A percentile compares a stretch with the other conserved stretches of the same genome.
These are phyloP conservation scores for Handroanthus guayacan DNA, from an alignment of 257 asterid genomes.

Conservation along the genomic window DNA sequence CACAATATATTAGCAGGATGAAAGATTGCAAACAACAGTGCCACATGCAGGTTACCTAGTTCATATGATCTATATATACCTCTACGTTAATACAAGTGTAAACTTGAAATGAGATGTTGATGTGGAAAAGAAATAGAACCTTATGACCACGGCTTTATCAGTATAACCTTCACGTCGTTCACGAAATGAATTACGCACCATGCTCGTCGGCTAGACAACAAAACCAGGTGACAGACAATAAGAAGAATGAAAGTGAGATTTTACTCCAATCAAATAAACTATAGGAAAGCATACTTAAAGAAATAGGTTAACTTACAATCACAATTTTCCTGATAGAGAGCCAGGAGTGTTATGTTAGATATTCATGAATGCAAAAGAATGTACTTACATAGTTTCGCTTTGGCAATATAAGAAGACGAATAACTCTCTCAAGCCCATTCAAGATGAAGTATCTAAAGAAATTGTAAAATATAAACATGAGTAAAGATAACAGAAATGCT, in stretches of 20 bases:
- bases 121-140: slow-evolving; percentile 52
- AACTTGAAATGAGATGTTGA: slow-evolving; percentile 7
- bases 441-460: slow-evolving; percentile 80
- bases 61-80: slow-evolving; percentile 17
- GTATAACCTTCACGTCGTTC: slow-evolving; percentile 90
- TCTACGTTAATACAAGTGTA: slow-evolving; percentile 19
- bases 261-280: neutral
- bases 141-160: slow-evolving; percentile 92
- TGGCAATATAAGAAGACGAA: slow-evolving; percentile 83
- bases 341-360: slow-evolving; percentile 3
- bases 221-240: slow-evolving; percentile 32
- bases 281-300: neutral
- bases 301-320: slow-evolving; percentile 21
- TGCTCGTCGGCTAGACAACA: slow-evolving; percentile 79
- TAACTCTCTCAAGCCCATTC: slow-evolving; percentile 95
- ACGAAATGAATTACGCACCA: slow-evolving; percentile 84
- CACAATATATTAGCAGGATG: slow-evolving; percentile 10
- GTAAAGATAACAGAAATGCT: neutral
- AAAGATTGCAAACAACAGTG: slow-evolving; percentile 13
- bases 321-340: neutral
- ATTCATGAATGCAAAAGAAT: slow-evolving; percentile 32
- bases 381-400: slow-evolving; percentile 87
- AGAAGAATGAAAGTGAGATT: neutral
- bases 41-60: slow-evolving; percentile 23
- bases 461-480: slow-evolving; percentile 21